Evolutionary conservation across 2,329 filamentous ascomycete genomes (phyloP).

Genomic region (Chaetomium sp.): DNA sequence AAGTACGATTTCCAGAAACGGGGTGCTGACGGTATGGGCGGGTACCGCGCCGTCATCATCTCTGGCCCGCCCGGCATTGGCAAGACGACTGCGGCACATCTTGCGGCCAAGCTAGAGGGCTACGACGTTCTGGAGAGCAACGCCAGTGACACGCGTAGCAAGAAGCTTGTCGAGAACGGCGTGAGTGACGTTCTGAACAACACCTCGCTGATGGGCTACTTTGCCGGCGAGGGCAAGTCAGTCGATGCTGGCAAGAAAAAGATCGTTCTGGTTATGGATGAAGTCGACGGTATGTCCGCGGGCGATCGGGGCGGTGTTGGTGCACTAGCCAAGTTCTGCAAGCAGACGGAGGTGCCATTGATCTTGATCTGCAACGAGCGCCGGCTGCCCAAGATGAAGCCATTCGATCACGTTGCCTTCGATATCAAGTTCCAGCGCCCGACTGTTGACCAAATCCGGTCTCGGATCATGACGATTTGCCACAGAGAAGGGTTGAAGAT

Average conservation of each 20-base stretch:
- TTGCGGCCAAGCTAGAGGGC: conserved; percentile 86
- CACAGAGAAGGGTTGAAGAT: conserved; percentile 87
- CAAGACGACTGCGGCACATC: conserved; percentile 93
- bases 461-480: conserved; percentile 90
- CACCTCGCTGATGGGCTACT: conserved; percentile 85
- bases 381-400: conserved; percentile 92
- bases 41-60: conserved; percentile 84
- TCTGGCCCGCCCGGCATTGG: conserved; percentile 80
- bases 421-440: conserved; percentile 85
- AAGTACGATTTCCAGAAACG: conserved; percentile 75
- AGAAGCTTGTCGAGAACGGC: conserved; percentile 85
- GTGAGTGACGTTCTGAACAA: conserved; percentile 90
- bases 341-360: conserved; percentile 88
- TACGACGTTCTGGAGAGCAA: conserved; percentile 94
- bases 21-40: conserved; percentile 78
- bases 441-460: conserved; percentile 83
- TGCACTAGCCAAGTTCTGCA: conserved; percentile 88
- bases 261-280: conserved; percentile 94
- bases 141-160: conserved; percentile 91
- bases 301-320: conserved; percentile 94
- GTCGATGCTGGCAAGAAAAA: conserved; percentile 83
- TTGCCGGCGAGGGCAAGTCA: conserved; percentile 73
- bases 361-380: conserved; percentile 98
- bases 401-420: conserved; percentile 79
- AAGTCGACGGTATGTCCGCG: conserved; percentile 97